phyloP scores from a whole-genome alignment of 2,329 filamentous ascomycete genomes.

The Coccinonectria pachysandricola region DNA sequence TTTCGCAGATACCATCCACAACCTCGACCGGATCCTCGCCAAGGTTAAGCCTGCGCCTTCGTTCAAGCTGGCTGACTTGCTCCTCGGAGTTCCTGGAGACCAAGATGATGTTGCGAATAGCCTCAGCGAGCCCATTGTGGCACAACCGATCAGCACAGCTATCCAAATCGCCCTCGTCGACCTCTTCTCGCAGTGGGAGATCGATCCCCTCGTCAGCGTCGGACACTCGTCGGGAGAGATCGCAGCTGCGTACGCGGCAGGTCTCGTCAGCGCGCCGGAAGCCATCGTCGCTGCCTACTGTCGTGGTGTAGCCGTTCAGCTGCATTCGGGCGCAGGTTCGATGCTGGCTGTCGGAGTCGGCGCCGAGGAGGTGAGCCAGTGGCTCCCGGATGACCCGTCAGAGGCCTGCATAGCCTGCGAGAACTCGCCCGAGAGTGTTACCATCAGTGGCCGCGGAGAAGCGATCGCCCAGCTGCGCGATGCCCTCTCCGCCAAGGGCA shows the following conservation, averaged over 20 bases:
- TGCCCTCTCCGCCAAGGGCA: constrained; percentile 25
- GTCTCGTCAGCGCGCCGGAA: constrained; percentile 30
- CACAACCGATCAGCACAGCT: constrained; percentile 30
- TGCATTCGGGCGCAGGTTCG: constrained; percentile 23
- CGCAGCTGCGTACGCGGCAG: constrained; percentile 32
- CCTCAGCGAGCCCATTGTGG: constrained; percentile 27
- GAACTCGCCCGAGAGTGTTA: constrained; percentile 39
- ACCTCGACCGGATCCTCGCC: too few relatives aligned
- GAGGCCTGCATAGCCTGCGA: too few relatives aligned
- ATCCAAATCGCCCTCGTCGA: constrained; percentile 36
- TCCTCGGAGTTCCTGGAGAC: too few relatives aligned
- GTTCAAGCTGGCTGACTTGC: too few relatives aligned
- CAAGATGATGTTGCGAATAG: too few relatives aligned
- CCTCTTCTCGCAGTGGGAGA: constrained; percentile 29
- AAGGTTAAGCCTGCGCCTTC: too few relatives aligned
- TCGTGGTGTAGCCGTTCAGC: constrained; percentile 25
- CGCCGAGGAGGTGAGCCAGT: neutral
- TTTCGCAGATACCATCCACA: too few relatives aligned
- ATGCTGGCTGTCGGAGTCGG: constrained; percentile 17
- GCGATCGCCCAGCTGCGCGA: constrained; percentile 29
- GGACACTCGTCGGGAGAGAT: constrained; percentile 40
- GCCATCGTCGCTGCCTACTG: constrained; percentile 38
- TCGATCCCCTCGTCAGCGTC: constrained; percentile 26
- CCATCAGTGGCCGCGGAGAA: constrained; percentile 34
- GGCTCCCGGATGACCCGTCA: too few relatives aligned